Base-by-base conservation (phyloP, 148 eudicot genomes). In the Camellia lanceoleosa region DNA sequence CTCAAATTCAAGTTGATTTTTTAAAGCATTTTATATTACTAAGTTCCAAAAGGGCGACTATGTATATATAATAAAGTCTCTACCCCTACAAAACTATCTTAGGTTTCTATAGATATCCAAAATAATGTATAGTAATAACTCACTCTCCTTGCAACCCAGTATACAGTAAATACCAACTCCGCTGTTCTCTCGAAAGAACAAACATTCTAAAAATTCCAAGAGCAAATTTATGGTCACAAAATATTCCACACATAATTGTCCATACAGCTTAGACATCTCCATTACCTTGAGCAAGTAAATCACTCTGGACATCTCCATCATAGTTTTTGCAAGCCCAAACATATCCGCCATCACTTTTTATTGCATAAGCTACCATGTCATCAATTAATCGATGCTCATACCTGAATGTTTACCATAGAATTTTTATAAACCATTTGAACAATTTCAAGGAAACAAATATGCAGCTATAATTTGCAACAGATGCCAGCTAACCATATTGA, bases 271-370 rank as follows among this genome's bases (percentile, higher is more conserved):
- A 78, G 58, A 55, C 56, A 79, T 58, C 68, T 38, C 43, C 38
- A 76, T 82, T 75, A 90, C 95, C 95, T 89, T 91, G 95, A 79
- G 95, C 95, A 79, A 91, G 95, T 86, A 91, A 82, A 87, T 91
- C 95, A 82, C 95, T 91, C 84, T 84, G 91, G 12, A 91, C 95
- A 85, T 91, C 95, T 79, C 95, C 95, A 73, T 91, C 95, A 69
- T 91, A 91, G 84, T 91, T 91, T 76, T 91, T 91, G 89, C 95
- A 91, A 44, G 95, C 95, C 95, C 95, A 91, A 75, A 91, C 95
- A 86, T 91, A 91, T 55, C 91, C 95, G 68, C 95, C 95, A 5
- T 91, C 91, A 82, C 92, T 91, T 81, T 91, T 91, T 68, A 91
- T 5, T 42, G 85, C 91, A 84, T 91, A 91, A 74, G 95, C 95